Conservation (phyloP, 495 filamentous ascomycete species). For the Chaetomium tenue region DNA sequence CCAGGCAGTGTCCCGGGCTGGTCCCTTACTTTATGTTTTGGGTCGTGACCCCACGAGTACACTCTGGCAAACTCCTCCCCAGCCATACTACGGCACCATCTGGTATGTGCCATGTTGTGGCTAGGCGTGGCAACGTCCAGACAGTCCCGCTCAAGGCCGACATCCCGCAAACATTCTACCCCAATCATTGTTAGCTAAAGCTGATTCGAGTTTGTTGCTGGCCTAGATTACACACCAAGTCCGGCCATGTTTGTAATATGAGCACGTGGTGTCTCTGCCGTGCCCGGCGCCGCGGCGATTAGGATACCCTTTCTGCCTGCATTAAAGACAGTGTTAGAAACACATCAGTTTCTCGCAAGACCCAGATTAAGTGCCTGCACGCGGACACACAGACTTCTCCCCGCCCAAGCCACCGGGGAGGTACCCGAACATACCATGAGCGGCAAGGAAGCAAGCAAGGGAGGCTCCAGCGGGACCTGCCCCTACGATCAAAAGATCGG, state of each 20-base stretch:
- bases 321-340: neutral
- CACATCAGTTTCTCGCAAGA: neutral
- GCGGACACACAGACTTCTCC: neutral
- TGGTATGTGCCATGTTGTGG: conserved; percentile 49
- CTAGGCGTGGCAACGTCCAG: conserved; percentile 37
- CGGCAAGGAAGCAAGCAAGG: conserved; percentile 55
- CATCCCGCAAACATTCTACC: conserved; percentile 54
- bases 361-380: too few relatives aligned
- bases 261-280: conserved; percentile 53
- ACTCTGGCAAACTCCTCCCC: conserved; percentile 55
- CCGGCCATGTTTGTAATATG: conserved; percentile 54
- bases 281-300: conserved; percentile 46
- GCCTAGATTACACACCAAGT: conserved; percentile 19
- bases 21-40: conserved; percentile 39
- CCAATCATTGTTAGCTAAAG: neutral
- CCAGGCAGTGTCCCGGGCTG: neutral
- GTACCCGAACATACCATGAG: conserved; percentile 41
- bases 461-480: conserved; percentile 56
- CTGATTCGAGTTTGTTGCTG: too few relatives aligned
- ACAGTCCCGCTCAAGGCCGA: conserved; percentile 48
- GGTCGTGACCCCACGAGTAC: conserved; percentile 55
- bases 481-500: conserved; percentile 55
- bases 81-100: conserved; percentile 56
- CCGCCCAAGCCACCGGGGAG: neutral
- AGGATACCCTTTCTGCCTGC: conserved; percentile 50